Evolutionary conservation across 495 filamentous ascomycete species (phyloP), one percentile per base, ranked within the genome.

Genomic region (Acidiella bohemica): DNA sequence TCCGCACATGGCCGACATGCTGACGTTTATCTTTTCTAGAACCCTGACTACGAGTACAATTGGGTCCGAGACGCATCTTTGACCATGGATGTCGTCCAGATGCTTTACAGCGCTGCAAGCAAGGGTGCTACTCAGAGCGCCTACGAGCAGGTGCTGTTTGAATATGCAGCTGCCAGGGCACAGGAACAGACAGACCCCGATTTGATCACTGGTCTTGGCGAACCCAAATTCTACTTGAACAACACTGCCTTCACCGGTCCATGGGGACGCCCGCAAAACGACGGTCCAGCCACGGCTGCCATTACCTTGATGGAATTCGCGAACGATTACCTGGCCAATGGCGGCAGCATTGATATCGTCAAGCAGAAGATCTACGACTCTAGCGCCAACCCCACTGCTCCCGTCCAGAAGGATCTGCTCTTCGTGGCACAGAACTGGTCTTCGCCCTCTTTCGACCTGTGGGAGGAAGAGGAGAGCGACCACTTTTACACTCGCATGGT

Each of bases 401-500:
- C 51, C 4, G 49, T 54, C 18, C 7, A 35, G 47, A 51, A 51
- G 27, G 49, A 54, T 30, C 49, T 54, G 10, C 32, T 51, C 14
- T 54, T 54, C 36, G 49, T 51, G 2, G 51, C 48, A 30, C 41
- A 25, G 14, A 54, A 54, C 35, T 54, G 47, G 48, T 27, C 43
- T 11, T 44, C 39, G 23, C 26, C 48, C 4, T 48, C 51, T 7
- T 54, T 44, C 28, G 51, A 54, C 25, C 39, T 54, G 10, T 54
- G 51, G 51, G 51, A 54, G 27, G 51, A 54, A 30, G 49, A 44
- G 28, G 24, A 43, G 23, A 41, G 43, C 18, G 44, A 47, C 27
- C 51, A 54, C 20, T 54, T 54, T 39, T 54, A 54, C 32, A 48
- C 39, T 25, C 42, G 48, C 27, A 51, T 54, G 44, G 51, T 54